Evolutionary conservation across 1,139 yeast genomes (phyloP).

Genomic region (Kurtzmaniella quercitrusa): DNA sequence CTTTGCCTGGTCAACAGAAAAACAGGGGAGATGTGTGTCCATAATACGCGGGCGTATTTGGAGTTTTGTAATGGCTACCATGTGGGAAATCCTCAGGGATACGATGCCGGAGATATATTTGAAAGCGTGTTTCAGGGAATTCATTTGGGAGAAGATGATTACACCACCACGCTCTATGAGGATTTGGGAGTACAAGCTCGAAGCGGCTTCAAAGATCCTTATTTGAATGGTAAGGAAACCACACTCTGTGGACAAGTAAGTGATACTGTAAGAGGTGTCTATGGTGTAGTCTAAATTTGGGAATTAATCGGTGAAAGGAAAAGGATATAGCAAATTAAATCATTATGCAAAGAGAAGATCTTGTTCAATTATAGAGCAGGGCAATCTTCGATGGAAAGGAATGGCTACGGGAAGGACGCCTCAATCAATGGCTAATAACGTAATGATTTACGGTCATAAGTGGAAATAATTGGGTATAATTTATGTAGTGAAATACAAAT

Average conservation of each 20-base stretch:
- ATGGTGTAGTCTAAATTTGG: neutral
- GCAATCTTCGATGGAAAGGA: too few species aligned
- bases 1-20: slow-evolving; percentile 32
- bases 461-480: too few species aligned
- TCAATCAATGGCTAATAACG: too few species aligned
- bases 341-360: too few species aligned
- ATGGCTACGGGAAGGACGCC: too few species aligned
- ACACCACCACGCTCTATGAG: slow-evolving; percentile 3
- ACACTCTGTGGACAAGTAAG: slow-evolving; percentile 2
- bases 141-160: slow-evolving; percentile 6
- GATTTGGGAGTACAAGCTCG: slow-evolving; percentile 4
- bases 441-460: too few species aligned
- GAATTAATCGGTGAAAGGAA: neutral
- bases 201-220: slow-evolving; percentile 5
- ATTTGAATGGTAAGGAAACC: slow-evolving; percentile 1
- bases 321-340: too few species aligned
- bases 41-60: slow-evolving; percentile 12
- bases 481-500: too few species aligned
- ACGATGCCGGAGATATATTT: slow-evolving; percentile 2
- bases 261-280: neutral
- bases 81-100: neutral
- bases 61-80: slow-evolving; percentile 6
- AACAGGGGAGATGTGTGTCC: slow-evolving; percentile 23
- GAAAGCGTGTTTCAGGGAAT: slow-evolving; percentile 5
- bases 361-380: too few species aligned